A percentile compares a stretch with the other conserved stretches of the same genome.
These are phyloP conservation scores for Neonectria hederae DNA, from an alignment of 2,329 filamentous ascomycete genomes.

Conservation along the genomic window DNA sequence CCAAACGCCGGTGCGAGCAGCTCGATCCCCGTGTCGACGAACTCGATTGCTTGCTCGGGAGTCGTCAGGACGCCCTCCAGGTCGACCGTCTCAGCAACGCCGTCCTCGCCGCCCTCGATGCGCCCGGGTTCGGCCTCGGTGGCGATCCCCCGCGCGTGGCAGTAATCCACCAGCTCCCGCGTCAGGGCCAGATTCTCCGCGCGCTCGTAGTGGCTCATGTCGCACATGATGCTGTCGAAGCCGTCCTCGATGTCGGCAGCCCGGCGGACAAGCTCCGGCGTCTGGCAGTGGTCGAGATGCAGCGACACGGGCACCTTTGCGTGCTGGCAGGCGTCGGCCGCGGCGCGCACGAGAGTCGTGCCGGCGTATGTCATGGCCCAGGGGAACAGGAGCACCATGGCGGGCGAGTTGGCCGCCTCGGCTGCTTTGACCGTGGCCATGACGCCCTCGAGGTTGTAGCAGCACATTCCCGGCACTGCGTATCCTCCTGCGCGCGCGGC, in stretches of 20 bases:
- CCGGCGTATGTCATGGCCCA: conserved; percentile 74
- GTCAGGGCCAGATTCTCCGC: conserved; percentile 74
- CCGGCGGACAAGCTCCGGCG: conserved; percentile 65
- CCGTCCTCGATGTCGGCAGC: conserved; percentile 54
- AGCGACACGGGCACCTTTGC: conserved; percentile 68
- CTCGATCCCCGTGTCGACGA: conserved; percentile 76
- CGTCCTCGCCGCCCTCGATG: conserved; percentile 67
- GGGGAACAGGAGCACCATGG: conserved; percentile 77
- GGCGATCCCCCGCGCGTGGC: conserved; percentile 69
- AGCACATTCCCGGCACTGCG: conserved; percentile 63
- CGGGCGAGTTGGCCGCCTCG: conserved; percentile 70
- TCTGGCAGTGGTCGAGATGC: conserved; percentile 74
- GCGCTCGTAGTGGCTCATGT: conserved; percentile 78
- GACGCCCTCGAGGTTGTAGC: conserved; percentile 76
- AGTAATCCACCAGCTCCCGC: conserved; percentile 67
- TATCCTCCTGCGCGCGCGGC: conserved; percentile 49
- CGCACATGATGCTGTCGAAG: conserved; percentile 80
- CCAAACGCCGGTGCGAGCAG: conserved; percentile 80
- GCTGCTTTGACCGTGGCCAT: conserved; percentile 73
- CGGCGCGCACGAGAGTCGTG: conserved; percentile 62
- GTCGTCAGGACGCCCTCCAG: conserved; percentile 67
- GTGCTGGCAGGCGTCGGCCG: conserved; percentile 61
- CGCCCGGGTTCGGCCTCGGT: conserved; percentile 68
- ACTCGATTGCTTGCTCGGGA: conserved; percentile 74
- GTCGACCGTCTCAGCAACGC: conserved; percentile 69